Base-by-base conservation (phyloP, 228 moss, liverwort and hornwort genomes). In the Sphagnum fallax region DNA sequence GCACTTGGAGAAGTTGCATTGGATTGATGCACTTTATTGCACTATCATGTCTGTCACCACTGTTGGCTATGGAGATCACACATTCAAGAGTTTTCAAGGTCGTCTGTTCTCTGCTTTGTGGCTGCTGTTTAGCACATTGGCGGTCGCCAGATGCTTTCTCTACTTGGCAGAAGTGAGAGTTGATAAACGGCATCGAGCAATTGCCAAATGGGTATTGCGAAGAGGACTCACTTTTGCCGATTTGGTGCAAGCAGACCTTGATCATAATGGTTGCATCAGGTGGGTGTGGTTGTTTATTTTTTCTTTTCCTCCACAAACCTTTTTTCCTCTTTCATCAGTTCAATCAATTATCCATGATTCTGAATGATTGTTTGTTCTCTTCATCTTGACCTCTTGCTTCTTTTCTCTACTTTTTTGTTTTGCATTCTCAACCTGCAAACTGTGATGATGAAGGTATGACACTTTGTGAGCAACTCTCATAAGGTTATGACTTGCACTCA, bases 31-130 rank as follows among this genome's bases (percentile, higher is more conserved):
- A 2, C 59, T 98, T 5, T 98, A 98, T 18, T 94, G 87, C 12
- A 92, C 98, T 18, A 82, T 85, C 10, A 93, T 93, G 87, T 98
- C 98, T 5, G 75, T 98, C 70, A 98, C 98, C 0, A 98, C 98
- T 0, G 98, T 98, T 4, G 98, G 98, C 4, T 98, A 91, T 51
- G 98, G 98, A 0, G 98, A 98, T 68, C 88, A 85, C 14, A 82
- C 94, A 0, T 98, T 98, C 47, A 80, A 88, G 74, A 92, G 88
- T 4, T 72, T 73, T 53, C 74, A 52, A 6, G 98, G 98, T 13
- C 84, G 98, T 14, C 65, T 98, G 6, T 94, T 98, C 47, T 91
- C 98, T 0, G 91, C 89, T 0, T 58, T 89, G 50, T 98, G 98
- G 98, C 87, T 98, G 14, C 61, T 94, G 70, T 70, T 92, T 10